phyloP scores from a whole-genome alignment of 148 eudicot species.

The Rhododendron henanense region DNA sequence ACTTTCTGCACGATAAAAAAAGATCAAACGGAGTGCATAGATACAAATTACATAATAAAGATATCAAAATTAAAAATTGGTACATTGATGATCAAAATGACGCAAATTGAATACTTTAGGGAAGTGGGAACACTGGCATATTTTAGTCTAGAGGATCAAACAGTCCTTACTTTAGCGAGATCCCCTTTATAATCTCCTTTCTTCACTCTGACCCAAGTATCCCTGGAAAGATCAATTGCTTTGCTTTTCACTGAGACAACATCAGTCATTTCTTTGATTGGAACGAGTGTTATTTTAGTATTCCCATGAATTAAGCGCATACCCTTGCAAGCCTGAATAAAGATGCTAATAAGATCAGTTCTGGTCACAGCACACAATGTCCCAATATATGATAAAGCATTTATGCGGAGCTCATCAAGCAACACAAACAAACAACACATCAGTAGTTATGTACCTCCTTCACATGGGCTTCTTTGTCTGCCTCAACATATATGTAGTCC shows the following conservation, averaged over 20 bases:
- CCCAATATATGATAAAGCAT: neutral
- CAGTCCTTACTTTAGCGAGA: conserved; percentile 75
- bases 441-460: conserved; percentile 52
- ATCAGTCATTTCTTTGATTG: conserved; percentile 97
- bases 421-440: conserved; percentile 1
- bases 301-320: conserved; percentile 61
- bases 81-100: neutral
- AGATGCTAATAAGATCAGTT: conserved; percentile 6
- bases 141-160: neutral
- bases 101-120: neutral
- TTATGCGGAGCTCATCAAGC: neutral
- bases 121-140: neutral
- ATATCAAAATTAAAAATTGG: neutral
- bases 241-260: conserved; percentile 96
- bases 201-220: conserved; percentile 95
- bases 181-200: conserved; percentile 88
- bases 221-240: conserved; percentile 74
- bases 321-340: conserved; percentile 81
- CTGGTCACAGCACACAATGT: neutral
- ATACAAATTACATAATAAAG: neutral
- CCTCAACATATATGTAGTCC: conserved; percentile 81
- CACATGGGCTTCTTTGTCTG: conserved; percentile 97
- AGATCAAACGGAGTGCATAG: neutral
- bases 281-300: conserved; percentile 67
- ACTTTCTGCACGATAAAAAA: neutral